Percentiles rank a stretch among this genome's conserved stretches.
These are phyloP conservation scores for Paxillus involutus DNA, from an alignment of 768 basidiomycete species.

Conservation along the genomic window DNA sequence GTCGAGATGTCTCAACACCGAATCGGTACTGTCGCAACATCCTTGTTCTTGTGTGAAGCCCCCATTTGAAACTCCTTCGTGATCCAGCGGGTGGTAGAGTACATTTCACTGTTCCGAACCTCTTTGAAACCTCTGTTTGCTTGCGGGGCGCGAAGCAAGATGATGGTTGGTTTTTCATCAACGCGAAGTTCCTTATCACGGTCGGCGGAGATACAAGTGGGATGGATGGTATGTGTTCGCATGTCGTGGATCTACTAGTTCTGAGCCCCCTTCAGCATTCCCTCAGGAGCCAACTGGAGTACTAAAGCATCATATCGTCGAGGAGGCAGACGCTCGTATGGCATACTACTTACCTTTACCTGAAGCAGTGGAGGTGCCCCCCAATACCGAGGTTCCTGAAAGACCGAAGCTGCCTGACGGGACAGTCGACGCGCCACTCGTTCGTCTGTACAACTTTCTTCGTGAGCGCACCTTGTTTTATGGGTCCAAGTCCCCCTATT, in stretches of 20 bases:
- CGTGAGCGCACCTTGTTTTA: constrained; percentile 51
- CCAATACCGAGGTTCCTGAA: constrained; percentile 41
- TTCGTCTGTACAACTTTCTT: constrained; percentile 84
- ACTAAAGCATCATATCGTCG: constrained; percentile 65
- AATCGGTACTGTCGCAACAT: constrained; percentile 49
- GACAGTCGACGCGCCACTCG: constrained; percentile 77
- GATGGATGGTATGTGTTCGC: constrained; percentile 53
- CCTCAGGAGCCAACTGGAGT: constrained; percentile 64
- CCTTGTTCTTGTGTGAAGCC: constrained; percentile 12
- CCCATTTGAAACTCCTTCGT: constrained; percentile 17
- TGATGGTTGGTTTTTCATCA: constrained; percentile 86
- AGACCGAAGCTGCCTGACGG: constrained; percentile 54
- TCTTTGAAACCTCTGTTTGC: constrained; percentile 75
- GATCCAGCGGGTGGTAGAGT: constrained; percentile 72
- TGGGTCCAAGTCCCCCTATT: neutral
- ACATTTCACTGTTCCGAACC: constrained; percentile 67
- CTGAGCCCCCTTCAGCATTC: constrained; percentile 51
- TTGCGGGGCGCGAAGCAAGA: constrained; percentile 65
- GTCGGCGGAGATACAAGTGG: constrained; percentile 74
- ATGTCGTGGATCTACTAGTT: neutral
- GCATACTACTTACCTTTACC: constrained; percentile 58
- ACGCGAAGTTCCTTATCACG: constrained; percentile 71
- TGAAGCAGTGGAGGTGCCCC: constrained; percentile 40
- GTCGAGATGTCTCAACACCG: constrained; percentile 73
- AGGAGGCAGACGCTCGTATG: constrained; percentile 71